Conservation (phyloP, 2,329 filamentous ascomycete species). For the Penicillium sp. region DNA sequence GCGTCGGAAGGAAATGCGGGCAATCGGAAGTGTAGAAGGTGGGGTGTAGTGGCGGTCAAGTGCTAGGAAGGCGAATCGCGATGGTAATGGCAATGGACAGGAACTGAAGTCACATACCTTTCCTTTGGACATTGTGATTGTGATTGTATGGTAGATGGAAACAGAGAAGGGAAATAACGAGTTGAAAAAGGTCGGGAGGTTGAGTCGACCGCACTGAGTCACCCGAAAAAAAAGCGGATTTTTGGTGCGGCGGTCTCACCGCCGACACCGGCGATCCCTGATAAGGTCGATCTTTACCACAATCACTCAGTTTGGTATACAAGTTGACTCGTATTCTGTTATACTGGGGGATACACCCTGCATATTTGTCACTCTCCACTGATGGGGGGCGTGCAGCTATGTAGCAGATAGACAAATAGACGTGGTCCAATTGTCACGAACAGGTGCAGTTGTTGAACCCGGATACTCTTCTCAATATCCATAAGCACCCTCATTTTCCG, state of each 20-base stretch:
- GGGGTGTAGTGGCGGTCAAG: conserved; percentile 18
- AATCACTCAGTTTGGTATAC: background rate
- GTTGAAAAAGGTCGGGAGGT: conserved; percentile 15
- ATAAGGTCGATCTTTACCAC: conserved; percentile 15
- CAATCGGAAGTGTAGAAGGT: conserved; percentile 8
- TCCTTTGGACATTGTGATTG: conserved; percentile 27
- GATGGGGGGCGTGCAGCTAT: background rate
- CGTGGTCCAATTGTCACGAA: background rate
- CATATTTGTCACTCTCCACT: background rate
- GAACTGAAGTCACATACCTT: conserved; percentile 21
- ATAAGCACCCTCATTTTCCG: background rate
- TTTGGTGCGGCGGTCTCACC: conserved; percentile 25
- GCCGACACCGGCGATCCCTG: conserved; percentile 23
- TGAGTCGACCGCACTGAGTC: conserved; percentile 23
- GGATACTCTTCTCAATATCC: background rate
- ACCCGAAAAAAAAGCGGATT: conserved; percentile 19
- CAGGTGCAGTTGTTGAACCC: background rate
- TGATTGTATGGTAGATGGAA: conserved; percentile 5
- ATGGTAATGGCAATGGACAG: background rate
- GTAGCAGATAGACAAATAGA: background rate
- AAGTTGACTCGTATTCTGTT: background rate
- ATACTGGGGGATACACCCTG: background rate
- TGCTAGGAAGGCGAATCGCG: background rate
- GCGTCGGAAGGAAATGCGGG: conserved; percentile 1
- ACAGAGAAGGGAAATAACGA: conserved; percentile 8